A percentile compares a stretch with the other conserved stretches of the same genome.
phyloP scores from a whole-genome alignment of 768 basidiomycete species.

The Lactifluus volemus region DNA sequence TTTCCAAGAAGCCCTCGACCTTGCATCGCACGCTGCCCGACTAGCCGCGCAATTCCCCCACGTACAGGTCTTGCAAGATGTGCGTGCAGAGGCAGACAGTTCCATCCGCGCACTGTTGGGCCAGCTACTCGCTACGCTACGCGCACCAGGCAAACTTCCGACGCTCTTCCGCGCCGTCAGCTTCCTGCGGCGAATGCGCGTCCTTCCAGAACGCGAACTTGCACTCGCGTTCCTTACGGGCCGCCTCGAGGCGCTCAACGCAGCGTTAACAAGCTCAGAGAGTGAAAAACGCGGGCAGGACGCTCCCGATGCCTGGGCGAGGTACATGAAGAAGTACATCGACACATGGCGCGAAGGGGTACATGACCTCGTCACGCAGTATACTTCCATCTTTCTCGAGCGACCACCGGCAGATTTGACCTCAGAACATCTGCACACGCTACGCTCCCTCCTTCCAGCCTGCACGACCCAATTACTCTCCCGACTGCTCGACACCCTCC shows the following conservation, averaged over 20 bases:
- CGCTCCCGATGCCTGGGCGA: constrained; percentile 55
- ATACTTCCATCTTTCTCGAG: constrained; percentile 82
- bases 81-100: constrained; percentile 58
- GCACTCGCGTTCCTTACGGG: constrained; percentile 78
- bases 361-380: constrained; percentile 88
- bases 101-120: constrained; percentile 62
- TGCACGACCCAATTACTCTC: constrained; percentile 56
- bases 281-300: constrained; percentile 31
- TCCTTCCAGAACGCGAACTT: constrained; percentile 63
- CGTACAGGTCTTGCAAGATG: constrained; percentile 47
- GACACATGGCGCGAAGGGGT: constrained; percentile 83
- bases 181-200: constrained; percentile 78
- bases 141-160: constrained; percentile 83
- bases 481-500: constrained; percentile 49
- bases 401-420: constrained; percentile 35
- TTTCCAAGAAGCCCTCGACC: constrained; percentile 85
- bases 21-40: constrained; percentile 59
- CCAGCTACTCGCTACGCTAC: constrained; percentile 67
- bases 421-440: constrained; percentile 37
- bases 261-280: constrained; percentile 45
- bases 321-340: constrained; percentile 79
- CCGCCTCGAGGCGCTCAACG: constrained; percentile 53
- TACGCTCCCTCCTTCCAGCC: constrained; percentile 51
- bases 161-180: constrained; percentile 84
- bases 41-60: constrained; percentile 34